A percentile compares a stretch with the other conserved stretches of the same genome.
phyloP scores from a whole-genome alignment of 169 alveolate genomes.

The Cryptosporidium andersoni region DNA sequence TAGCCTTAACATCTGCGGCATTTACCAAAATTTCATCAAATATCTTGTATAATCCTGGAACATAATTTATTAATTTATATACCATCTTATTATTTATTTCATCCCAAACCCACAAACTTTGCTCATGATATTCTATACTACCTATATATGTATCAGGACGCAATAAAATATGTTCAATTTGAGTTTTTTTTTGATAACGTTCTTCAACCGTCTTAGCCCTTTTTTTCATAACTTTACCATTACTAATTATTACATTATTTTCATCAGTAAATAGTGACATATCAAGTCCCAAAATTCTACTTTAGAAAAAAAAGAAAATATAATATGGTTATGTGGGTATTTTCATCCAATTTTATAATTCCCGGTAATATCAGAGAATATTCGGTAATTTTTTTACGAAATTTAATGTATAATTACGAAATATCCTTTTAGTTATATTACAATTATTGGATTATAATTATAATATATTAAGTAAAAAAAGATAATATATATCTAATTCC shows the following conservation, averaged over 20 bases:
- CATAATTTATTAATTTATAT: constrained; percentile 84
- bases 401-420: constrained; percentile 50
- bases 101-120: constrained; percentile 95
- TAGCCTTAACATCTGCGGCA: constrained; percentile 98
- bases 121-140: constrained; percentile 89
- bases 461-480: background rate
- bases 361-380: constrained; percentile 27
- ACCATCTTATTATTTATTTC: constrained; percentile 84
- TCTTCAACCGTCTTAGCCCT: constrained; percentile 91
- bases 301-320: background rate
- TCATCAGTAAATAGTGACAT: background rate
- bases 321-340: background rate
- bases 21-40: constrained; percentile 98
- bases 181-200: constrained; percentile 95
- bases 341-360: background rate
- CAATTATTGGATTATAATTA: constrained; percentile 65
- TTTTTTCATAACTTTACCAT: constrained; percentile 3
- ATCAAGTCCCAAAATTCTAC: constrained; percentile 2
- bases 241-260: constrained; percentile 19
- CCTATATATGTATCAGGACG: constrained; percentile 99
- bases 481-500: too few relatives aligned
- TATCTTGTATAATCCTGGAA: constrained; percentile 98
- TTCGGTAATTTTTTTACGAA: constrained; percentile 35
- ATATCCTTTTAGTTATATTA: constrained; percentile 69
- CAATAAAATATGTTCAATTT: constrained; percentile 95